Percentiles rank a stretch among this genome's conserved stretches.
These are phyloP conservation scores for Phymatotrichopsis omnivora DNA, from an alignment of 2,329 filamentous ascomycete genomes.

Conservation along the genomic window DNA sequence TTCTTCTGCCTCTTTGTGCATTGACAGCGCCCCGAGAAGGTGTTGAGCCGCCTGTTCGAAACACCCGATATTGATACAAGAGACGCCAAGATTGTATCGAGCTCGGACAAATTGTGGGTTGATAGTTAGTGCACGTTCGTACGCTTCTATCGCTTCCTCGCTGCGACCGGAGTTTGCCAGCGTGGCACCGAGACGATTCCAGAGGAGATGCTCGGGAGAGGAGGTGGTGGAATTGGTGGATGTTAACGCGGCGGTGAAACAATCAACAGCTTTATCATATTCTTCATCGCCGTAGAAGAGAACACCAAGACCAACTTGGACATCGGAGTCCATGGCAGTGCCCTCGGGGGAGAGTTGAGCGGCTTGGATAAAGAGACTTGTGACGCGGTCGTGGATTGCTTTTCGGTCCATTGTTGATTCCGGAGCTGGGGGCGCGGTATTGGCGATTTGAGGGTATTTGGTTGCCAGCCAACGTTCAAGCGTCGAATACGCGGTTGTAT, in stretches of 20 bases:
- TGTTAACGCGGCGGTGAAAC: slow-evolving; percentile 84
- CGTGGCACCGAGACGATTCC: slow-evolving; percentile 93
- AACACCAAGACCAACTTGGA: slow-evolving; percentile 92
- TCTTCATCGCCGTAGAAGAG: slow-evolving; percentile 97
- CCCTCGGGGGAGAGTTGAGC: slow-evolving; percentile 86
- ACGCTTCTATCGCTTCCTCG: slow-evolving; percentile 94
- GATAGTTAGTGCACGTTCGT: slow-evolving; percentile 80
- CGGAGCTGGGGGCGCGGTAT: slow-evolving; percentile 60
- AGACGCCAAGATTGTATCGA: slow-evolving; percentile 91
- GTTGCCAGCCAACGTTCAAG: slow-evolving; percentile 94
- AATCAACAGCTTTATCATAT: slow-evolving; percentile 97
- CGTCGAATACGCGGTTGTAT: slow-evolving; percentile 90
- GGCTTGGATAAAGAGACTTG: slow-evolving; percentile 79
- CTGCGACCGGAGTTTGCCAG: slow-evolving; percentile 87
- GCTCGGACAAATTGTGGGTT: slow-evolving; percentile 95
- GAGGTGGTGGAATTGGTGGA: slow-evolving; percentile 74
- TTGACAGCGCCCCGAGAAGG: slow-evolving; percentile 78
- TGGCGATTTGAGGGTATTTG: slow-evolving; percentile 79
- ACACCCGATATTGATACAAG: slow-evolving; percentile 95
- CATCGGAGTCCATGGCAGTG: slow-evolving; percentile 94
- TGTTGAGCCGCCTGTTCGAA: slow-evolving; percentile 88
- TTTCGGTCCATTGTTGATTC: slow-evolving; percentile 90
- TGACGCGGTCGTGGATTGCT: slow-evolving; percentile 80
- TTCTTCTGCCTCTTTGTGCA: slow-evolving; percentile 92
- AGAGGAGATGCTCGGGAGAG: slow-evolving; percentile 82